Percentiles rank a stretch among this genome's conserved stretches.
These are phyloP conservation scores for Ettlia oleoabundans DNA, from an alignment of 139 green algal species.

Conservation along the genomic window DNA sequence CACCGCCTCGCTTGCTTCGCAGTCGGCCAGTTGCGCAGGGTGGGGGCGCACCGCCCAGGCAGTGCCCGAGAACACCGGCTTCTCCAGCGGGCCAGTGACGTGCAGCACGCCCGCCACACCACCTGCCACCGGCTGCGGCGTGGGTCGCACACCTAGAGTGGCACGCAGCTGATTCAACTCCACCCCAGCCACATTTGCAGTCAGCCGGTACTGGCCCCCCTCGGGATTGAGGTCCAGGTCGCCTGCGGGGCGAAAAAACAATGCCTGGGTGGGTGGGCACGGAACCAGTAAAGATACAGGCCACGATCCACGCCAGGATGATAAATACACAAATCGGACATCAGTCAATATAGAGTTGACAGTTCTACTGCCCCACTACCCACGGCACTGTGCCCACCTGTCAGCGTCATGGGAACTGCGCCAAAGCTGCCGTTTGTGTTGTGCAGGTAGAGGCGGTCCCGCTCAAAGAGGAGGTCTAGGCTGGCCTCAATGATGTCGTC, in stretches of 20 bases:
- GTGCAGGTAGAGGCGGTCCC: constrained; percentile 92
- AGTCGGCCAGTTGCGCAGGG: constrained; percentile 20
- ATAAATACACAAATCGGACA: no score
- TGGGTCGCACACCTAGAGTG: constrained; percentile 81
- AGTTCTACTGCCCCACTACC: no score
- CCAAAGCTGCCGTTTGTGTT: constrained; percentile 66
- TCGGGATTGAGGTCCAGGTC: constrained; percentile 92
- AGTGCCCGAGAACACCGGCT: constrained; percentile 81
- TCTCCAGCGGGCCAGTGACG: constrained; percentile 88
- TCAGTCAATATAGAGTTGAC: no score
- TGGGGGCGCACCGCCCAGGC: constrained; percentile 38
- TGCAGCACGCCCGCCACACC: constrained; percentile 86
- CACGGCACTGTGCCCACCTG: no score
- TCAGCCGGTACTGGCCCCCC: constrained; percentile 86
- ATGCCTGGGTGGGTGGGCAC: no score
- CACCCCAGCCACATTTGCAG: constrained; percentile 68
- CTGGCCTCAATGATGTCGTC: constrained; percentile 80
- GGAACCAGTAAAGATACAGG: no score
- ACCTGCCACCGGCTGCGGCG: constrained; percentile 79
- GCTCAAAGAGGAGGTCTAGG: constrained; percentile 94
- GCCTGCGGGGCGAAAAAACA: constrained; percentile 69
- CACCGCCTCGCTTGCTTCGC: constrained; percentile 52
- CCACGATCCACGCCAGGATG: no score
- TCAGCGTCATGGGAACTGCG: constrained; percentile 23
- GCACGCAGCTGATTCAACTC: constrained; percentile 91